A percentile compares a stretch with the other conserved stretches of the same genome.
Evolutionary conservation across 2,329 filamentous ascomycete species (phyloP).

Genomic region (Fusarium torulosum): DNA sequence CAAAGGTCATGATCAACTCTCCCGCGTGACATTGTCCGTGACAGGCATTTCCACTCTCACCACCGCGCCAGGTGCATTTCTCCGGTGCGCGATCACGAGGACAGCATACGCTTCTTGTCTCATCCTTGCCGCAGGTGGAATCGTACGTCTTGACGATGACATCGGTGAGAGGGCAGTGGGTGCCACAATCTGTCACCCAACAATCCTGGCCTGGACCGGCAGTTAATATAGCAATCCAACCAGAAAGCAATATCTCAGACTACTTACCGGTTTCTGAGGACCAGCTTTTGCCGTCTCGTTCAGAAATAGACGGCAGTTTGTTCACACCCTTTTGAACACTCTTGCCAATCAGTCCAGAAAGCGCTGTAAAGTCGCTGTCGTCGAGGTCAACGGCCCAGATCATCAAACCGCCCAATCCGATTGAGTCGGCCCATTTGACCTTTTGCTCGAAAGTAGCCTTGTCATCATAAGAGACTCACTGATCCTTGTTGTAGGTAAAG

Average conservation of each 20-base stretch:
- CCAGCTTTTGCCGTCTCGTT: slow-evolving; percentile 8
- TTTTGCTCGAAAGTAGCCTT: slow-evolving; percentile 13
- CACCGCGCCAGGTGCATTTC: background rate
- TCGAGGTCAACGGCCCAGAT: slow-evolving; percentile 20
- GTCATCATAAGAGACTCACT: slow-evolving; percentile 10
- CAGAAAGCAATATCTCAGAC: too few relatives aligned
- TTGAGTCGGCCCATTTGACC: slow-evolving; percentile 6
- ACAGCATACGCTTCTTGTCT: slow-evolving; percentile 1
- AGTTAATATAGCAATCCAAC: too few relatives aligned
- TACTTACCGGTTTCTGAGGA: slow-evolving; percentile 11
- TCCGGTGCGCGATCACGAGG: background rate
- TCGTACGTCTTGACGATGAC: background rate
- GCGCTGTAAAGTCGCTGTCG: slow-evolving; percentile 1
- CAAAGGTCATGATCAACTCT: slow-evolving; percentile 4
- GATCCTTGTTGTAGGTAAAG: background rate
- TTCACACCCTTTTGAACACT: background rate
- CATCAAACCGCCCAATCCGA: slow-evolving; percentile 7
- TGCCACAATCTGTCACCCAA: slow-evolving; percentile 4
- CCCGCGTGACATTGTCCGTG: slow-evolving; percentile 6
- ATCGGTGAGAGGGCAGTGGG: background rate
- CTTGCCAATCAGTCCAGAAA: background rate
- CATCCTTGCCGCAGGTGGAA: slow-evolving; percentile 1
- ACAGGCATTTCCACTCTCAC: background rate
- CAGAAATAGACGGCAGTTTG: background rate
- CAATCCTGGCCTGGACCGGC: slow-evolving; percentile 2